Conservation (phyloP, 2,329 filamentous ascomycete species). For the Ceratocystis diversiconidia region DNA sequence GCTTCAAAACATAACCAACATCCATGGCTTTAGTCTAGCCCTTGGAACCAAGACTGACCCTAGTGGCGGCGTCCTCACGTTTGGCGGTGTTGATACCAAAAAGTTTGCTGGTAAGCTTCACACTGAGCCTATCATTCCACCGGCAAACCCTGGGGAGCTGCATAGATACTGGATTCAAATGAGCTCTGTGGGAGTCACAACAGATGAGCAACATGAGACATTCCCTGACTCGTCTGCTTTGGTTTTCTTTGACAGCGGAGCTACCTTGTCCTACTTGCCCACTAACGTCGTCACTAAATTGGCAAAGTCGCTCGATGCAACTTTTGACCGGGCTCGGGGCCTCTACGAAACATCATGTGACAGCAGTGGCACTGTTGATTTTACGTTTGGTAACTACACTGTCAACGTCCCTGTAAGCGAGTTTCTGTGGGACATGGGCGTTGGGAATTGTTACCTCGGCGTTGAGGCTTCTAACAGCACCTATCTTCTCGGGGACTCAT, state of each 20-base stretch:
- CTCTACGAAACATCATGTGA: conserved; percentile 37
- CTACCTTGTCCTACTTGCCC: conserved; percentile 53
- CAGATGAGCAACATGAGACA: conserved; percentile 20
- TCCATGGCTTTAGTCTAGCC: conserved; percentile 25
- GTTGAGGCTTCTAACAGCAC: conserved; percentile 29
- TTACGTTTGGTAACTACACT: conserved; percentile 32
- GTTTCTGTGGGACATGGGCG: conserved; percentile 31
- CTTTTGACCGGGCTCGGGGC: conserved; percentile 28
- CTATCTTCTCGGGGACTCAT: conserved; percentile 31
- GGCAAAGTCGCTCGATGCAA: conserved; percentile 32
- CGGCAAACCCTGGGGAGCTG: conserved; percentile 22
- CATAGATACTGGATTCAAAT: conserved; percentile 31
- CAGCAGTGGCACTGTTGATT: conserved; percentile 31
- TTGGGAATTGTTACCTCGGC: conserved; percentile 31
- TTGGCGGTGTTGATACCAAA: conserved; percentile 34
- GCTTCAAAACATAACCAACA: conserved; percentile 22
- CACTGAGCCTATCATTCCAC: conserved; percentile 23
- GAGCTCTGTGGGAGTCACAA: conserved; percentile 26
- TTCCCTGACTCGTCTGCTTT: conserved; percentile 27
- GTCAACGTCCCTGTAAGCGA: conserved; percentile 35
- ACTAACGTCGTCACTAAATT: conserved; percentile 36
- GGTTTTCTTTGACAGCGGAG: conserved; percentile 51
- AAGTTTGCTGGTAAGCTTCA: conserved; percentile 30
- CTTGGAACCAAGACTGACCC: conserved; percentile 24
- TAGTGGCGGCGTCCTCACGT: conserved; percentile 26